Base-by-base conservation (phyloP, 1,284 basidiomycete species). In the Tilletiopsis washingtonensis region DNA sequence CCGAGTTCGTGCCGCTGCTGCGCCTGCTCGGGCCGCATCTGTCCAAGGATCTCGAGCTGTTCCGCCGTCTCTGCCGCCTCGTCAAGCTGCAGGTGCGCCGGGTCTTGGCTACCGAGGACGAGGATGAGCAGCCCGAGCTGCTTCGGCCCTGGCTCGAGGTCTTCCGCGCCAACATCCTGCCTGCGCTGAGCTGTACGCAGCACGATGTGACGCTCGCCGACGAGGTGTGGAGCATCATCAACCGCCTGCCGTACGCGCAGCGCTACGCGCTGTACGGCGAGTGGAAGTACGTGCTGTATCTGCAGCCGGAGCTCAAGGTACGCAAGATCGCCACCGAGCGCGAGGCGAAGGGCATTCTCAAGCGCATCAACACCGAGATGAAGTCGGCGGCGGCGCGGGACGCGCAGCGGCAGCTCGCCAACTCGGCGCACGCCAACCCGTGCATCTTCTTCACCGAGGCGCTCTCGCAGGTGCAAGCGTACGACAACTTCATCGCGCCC, bases 231-330 rank as follows among this genome's bases (percentile, higher is more conserved):
- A 51, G 48, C 55, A 81, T 96, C 40, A 80, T 98, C 43, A 78
- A 81, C 37, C 81, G 82, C 54, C 87, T 86, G 70, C 83, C 87
- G 42, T 85, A 84, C 50, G 81, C 84, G 5, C 77, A 81, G 40
- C 86, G 94, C 3, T 97, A 88, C 82, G 81, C 80, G 34, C 77
- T 98, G 24, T 96, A 98, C 67, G 94, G 91, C 43, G 91, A 98
- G 76, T 97, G 93, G 94, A 86, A 86, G 74, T 80, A 83, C 47
- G 77, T 77, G 43, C 81, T 76, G n/a, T 77, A 76, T 61, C 75
- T 75, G 47, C 75, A 56, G 59, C 75, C 59, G 37, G 77, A 71
- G 63, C 74, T 74, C 55, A 71, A 44, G 39, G 72, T 71, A 11
- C 67, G 72, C 25, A 68, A 73, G 42, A 66, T 68, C 82, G 76